phyloP scores from a whole-genome alignment of 1,139 yeast genomes.

The Protomyces pachydermus region DNA sequence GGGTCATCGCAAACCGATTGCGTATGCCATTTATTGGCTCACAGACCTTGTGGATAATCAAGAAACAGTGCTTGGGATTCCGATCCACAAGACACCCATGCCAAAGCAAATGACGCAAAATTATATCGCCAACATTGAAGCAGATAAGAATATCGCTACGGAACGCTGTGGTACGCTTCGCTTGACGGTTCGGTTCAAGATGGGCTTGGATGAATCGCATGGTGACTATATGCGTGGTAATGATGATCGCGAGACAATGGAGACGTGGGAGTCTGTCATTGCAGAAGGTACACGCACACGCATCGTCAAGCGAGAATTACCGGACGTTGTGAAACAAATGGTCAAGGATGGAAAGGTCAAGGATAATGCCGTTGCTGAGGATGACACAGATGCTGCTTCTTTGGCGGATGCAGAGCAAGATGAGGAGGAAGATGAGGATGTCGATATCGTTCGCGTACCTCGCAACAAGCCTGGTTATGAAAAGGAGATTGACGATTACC shows the following conservation, averaged over 20 bases:
- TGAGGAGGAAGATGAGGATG: constrained; percentile 1
- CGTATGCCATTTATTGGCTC: constrained; percentile 27
- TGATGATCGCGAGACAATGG: constrained; percentile 20
- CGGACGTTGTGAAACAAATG: constrained; percentile 8
- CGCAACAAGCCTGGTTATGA: constrained; percentile 19
- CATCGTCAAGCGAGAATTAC: constrained; percentile 22
- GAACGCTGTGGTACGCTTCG: constrained; percentile 6
- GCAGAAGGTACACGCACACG: constrained; percentile 21
- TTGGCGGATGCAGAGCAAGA: constrained; percentile 4
- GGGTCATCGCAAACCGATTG: constrained; percentile 15
- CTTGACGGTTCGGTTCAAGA: constrained; percentile 16
- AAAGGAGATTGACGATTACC: constrained; percentile 18
- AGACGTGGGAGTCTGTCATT: constrained; percentile 21
- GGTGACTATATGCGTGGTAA: constrained; percentile 13
- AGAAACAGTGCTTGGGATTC: constrained; percentile 15
- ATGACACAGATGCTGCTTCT: constrained; percentile 1
- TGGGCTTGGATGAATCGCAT: constrained; percentile 25
- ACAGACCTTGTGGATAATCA: constrained; percentile 23
- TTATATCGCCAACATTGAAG: constrained; percentile 16
- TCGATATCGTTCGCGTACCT: constrained; percentile 14
- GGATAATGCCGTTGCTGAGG: constrained; percentile 1
- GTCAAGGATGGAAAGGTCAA: constrained; percentile 12
- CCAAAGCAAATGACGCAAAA: constrained; percentile 25
- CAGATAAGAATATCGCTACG: neutral
- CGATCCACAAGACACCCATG: constrained; percentile 21